Evolutionary conservation across 2,329 filamentous ascomycete genomes (phyloP), one percentile per base, ranked within the genome.

Genomic region (Beauveria sp.): DNA sequence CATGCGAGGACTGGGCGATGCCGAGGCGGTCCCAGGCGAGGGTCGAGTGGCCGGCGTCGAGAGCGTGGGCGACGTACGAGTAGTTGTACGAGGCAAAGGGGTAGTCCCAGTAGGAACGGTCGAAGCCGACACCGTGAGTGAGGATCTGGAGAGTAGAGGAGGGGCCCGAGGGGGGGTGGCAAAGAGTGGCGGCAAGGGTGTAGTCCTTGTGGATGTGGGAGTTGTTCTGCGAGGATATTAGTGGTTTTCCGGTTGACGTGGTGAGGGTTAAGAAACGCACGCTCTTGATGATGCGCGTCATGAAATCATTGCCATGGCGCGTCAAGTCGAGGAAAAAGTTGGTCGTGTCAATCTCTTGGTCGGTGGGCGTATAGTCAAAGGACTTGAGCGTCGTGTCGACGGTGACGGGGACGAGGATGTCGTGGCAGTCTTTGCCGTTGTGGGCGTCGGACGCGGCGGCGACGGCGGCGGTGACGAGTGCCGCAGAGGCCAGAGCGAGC

Each of bases 21-120:
- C 85, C 86, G 6, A 87, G 78, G 20, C 85, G 83, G 70, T 89
- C 85, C 71, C 80, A 86, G 10, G 78, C 73, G 51, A 88, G 77
- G 2, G 84, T 86, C 37, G 79, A 82, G 73, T 83, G 87, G 46
- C 81, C 81, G 44, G 79, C 75, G 9, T 76, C 79, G 2, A 86
- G 76, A 2, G 85, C 85, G 14, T 72, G 71, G 52, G 81, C 75
- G 30, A 84, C 77, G 69, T 88, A 89, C 67, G 79, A 84, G 74
- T 89, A 87, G 68, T 85, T 84, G 75, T 77, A 80, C 66, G 79
- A 73, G 68, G 84, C 77, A 72, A 75, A 81, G 0, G 82, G 70
- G 12, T 82, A 70, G 68, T 88, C 83, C 84, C 85, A 88, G 74
- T 87, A 88, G 50, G 76, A 81, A 54, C 69, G 69, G 58, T 74